Base-by-base conservation (phyloP, 768 basidiomycete species). In the Lactarius quietus region DNA sequence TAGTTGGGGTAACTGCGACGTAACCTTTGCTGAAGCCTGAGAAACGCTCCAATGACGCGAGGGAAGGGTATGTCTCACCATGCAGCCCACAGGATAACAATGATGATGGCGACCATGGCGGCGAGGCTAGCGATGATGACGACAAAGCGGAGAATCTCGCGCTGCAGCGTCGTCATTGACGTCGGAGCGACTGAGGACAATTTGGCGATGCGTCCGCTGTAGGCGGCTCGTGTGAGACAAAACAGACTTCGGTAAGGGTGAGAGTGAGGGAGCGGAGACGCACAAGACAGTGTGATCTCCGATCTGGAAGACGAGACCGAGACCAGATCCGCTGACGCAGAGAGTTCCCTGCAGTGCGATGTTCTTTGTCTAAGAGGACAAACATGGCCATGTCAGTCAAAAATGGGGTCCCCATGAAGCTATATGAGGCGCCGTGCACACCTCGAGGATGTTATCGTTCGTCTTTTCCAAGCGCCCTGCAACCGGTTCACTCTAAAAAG, bases 301-400 rank as follows among this genome's bases (percentile, higher is more conserved):
- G 2, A 79, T 80, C 45, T 79, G 80, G 61, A 84, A 77, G 45
- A 81, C 80, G 43, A 84, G 69, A 1, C 83, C 83, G 1, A 74
- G 60, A 12, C 82, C 82, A n/a, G 77, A 80, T 35, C 83, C 82
- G 63, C 74, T 78, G n/a, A 80, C 77, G 63, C 82, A 83, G 54
- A 82, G 80, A 3, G 83, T 83, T 15, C 82, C 83, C 68, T 85
- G 83, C 3, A 88, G 75, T 10, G 82, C 85, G 59, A 87, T 81
- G 72, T 87, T 87, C 66, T 81, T 82, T 6, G 85, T 81, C 76
- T 82, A 72, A 45, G 71, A 66, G 23, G 71, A 77, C 56, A 39
- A 71, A 68, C 18, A 72, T 69, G 57, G 73, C 73, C 61, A 70
- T 65, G 45, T 57, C n/a, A 26, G 26, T 72, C 6, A n/a, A 6